A percentile compares a stretch with the other conserved stretches of the same genome.
Evolutionary conservation across 352 stramenopile species (phyloP).

Genomic region (Globisporangium paroecandrum): DNA sequence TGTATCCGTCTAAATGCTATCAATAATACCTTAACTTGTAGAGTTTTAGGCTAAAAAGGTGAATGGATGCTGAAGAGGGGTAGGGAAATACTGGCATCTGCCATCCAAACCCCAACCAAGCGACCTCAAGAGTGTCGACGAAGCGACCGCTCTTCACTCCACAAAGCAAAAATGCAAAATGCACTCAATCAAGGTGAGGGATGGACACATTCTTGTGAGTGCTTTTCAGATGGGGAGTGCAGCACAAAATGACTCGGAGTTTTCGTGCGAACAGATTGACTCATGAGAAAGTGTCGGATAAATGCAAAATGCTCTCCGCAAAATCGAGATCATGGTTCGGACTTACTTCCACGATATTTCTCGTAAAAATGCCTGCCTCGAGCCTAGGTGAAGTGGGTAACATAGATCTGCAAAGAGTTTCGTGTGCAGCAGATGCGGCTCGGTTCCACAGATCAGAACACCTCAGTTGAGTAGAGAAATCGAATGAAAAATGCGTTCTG

Average conservation of each 20-base stretch:
- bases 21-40: no score
- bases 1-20: slow-evolving; percentile 6
- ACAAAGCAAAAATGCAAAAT: not conserved
- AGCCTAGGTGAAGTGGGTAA: not conserved
- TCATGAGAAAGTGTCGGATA: no score
- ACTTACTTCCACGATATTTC: not conserved
- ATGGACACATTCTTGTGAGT: not conserved
- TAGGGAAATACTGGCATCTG: not conserved
- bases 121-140: not conserved
- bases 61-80: no score
- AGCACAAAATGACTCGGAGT: not conserved
- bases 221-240: no score
- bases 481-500: not conserved
- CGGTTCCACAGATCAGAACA: not conserved
- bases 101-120: not conserved
- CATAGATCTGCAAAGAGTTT: not conserved
- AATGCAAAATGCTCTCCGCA: no score
- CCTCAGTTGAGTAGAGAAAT: not conserved
- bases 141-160: not conserved
- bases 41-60: no score
- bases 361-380: not conserved
- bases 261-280: no score
- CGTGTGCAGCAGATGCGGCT: not conserved
- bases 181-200: not conserved
- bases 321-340: not conserved